phyloP scores from a whole-genome alignment of 2,329 filamentous ascomycete genomes.

The Acephala macrosclerotiorum region DNA sequence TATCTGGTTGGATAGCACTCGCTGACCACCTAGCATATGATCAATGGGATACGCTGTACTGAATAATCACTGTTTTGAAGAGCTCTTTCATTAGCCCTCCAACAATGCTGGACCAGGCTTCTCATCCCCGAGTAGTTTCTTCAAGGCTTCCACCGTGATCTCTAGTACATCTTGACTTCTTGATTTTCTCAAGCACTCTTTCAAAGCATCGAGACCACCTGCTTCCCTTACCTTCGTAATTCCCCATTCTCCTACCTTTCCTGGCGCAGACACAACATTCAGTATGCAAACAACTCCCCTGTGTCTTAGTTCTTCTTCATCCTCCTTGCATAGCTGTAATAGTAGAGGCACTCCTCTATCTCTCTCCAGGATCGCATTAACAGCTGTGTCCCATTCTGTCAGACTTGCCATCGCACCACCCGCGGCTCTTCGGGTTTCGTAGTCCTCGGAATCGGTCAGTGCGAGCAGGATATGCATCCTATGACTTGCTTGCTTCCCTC shows the following conservation, averaged over 20 bases:
- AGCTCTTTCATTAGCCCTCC: neutral
- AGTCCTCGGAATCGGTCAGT: slow-evolving; percentile 85
- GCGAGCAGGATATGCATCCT: slow-evolving; percentile 86
- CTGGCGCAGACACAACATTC: slow-evolving; percentile 75
- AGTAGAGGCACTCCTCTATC: slow-evolving; percentile 78
- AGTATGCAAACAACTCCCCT: slow-evolving; percentile 78
- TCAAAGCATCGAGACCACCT: slow-evolving; percentile 72
- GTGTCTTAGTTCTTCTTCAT: slow-evolving; percentile 71
- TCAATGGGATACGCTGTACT: no score
- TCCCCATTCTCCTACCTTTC: slow-evolving; percentile 68
- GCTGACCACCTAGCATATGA: no score
- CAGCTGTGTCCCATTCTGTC: slow-evolving; percentile 78
- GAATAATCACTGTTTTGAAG: no score
- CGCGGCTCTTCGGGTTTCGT: slow-evolving; percentile 80
- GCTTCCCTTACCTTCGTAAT: slow-evolving; percentile 66
- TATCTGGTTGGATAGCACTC: no score
- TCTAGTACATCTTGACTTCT: slow-evolving; percentile 74
- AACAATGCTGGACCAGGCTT: slow-evolving; percentile 24
- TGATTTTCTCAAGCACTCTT: slow-evolving; percentile 72
- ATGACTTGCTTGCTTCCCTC: slow-evolving; percentile 70
- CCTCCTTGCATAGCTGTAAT: slow-evolving; percentile 80
- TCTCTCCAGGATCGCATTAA: slow-evolving; percentile 73
- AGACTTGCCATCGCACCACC: slow-evolving; percentile 89
- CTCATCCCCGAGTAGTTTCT: slow-evolving; percentile 49
- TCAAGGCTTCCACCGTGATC: slow-evolving; percentile 75